phyloP scores from a whole-genome alignment of 1,284 basidiomycete genomes.

The Apiotrichum brassicae region DNA sequence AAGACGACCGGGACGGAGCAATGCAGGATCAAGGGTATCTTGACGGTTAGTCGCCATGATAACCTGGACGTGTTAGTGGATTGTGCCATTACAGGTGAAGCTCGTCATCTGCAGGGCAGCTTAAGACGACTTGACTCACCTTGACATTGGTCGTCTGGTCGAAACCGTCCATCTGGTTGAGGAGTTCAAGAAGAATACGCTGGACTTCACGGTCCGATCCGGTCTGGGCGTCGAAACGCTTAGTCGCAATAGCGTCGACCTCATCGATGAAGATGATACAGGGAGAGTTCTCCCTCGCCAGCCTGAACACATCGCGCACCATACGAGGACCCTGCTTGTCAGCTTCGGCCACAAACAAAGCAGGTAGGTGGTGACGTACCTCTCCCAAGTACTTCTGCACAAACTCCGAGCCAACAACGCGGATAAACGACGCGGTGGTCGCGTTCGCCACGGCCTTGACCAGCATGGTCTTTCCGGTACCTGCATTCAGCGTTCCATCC shows the following conservation, averaged over 20 bases:
- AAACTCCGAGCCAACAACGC: slow-evolving; percentile 96
- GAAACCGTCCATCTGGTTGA: slow-evolving; percentile 99
- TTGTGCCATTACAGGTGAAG: too few relatives aligned
- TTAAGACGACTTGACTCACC: too few relatives aligned
- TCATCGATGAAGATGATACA: slow-evolving; percentile 99
- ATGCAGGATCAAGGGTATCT: slow-evolving; percentile 91
- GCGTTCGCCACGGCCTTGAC: slow-evolving; percentile 98
- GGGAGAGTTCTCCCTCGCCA: slow-evolving; percentile 94
- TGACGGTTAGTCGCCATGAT: slow-evolving; percentile 98
- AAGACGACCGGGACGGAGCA: slow-evolving; percentile 93
- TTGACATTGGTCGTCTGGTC: slow-evolving; percentile 99
- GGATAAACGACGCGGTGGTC: slow-evolving; percentile 94
- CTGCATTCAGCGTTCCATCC: slow-evolving; percentile 48
- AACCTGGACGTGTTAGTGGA: slow-evolving; percentile 56
- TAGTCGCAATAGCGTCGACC: slow-evolving; percentile 98
- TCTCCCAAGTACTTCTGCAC: slow-evolving; percentile 99
- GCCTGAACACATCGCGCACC: slow-evolving; percentile 98
- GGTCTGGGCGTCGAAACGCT: slow-evolving; percentile 99
- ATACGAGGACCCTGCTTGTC: slow-evolving; percentile 74
- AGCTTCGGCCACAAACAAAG: slow-evolving; percentile 17
- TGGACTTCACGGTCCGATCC: slow-evolving; percentile 99
- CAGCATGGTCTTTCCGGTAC: slow-evolving; percentile 98
- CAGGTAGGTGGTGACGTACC: too few relatives aligned
- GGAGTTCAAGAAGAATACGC: slow-evolving; percentile 93
- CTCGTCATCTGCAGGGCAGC: background rate